phyloP scores from a whole-genome alignment of 306 rosid species.

The Casuarina cunninghamiana region DNA sequence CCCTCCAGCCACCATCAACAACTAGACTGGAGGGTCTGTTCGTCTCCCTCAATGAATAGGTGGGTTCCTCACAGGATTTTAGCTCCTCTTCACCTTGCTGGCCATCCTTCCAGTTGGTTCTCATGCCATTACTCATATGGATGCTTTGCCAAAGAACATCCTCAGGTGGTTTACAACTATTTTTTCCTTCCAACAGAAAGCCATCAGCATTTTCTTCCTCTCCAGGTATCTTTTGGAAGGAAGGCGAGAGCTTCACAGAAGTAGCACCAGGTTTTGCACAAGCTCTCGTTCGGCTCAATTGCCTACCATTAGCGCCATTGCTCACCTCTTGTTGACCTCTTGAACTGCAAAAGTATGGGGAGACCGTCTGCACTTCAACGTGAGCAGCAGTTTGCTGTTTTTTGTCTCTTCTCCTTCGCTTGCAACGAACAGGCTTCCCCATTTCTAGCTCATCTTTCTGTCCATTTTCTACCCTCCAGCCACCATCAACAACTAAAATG shows the following conservation, averaged over 20 bases:
- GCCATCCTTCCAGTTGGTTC: too few relatives aligned
- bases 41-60: too few relatives aligned
- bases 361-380: constrained; percentile 18
- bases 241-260: constrained; percentile 31
- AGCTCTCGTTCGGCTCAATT: neutral
- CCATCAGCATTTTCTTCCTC: neutral
- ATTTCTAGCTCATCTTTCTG: neutral
- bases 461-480: neutral
- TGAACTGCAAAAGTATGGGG: constrained; percentile 23
- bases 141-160: too few relatives aligned
- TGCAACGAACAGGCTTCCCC: neutral
- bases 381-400: neutral
- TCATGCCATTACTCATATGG: too few relatives aligned
- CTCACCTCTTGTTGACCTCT: constrained; percentile 12
- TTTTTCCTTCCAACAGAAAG: too few relatives aligned
- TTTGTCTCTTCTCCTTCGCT: constrained; percentile 1
- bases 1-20: too few relatives aligned
- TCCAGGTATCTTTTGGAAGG: constrained; percentile 19
- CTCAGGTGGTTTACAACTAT: too few relatives aligned
- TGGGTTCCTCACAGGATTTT: too few relatives aligned
- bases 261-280: constrained; percentile 15
- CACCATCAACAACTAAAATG: neutral
- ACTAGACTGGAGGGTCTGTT: too few relatives aligned
- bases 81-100: too few relatives aligned
- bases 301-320: neutral